Evolutionary conservation across 75 land plant species (phyloP).

Genomic region (Selaginella tamariscina): DNA sequence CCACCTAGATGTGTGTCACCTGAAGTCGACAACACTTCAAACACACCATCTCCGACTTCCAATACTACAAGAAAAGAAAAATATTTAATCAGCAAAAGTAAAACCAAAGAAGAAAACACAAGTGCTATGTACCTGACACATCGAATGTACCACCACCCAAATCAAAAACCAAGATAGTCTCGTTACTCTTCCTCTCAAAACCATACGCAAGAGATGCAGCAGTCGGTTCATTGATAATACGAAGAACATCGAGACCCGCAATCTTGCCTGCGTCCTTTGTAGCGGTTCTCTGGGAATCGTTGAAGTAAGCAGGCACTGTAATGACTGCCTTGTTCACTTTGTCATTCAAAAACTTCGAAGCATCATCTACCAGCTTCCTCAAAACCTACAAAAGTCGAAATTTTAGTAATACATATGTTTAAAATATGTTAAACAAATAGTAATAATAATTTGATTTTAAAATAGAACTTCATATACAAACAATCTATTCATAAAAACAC

Average conservation of each 20-base stretch:
- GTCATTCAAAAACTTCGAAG: conserved; percentile 22
- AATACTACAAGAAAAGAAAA: not conserved
- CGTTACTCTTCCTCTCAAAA: conserved; percentile 21
- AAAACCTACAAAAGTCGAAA: not conserved
- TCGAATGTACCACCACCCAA: conserved; percentile 21
- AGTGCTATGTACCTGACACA: conserved; percentile 16
- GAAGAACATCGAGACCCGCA: conserved; percentile 20
- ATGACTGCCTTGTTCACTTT: conserved; percentile 49
- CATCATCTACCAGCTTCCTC: conserved; percentile 21
- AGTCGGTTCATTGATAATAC: conserved; percentile 23
- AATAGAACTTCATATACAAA: not conserved
- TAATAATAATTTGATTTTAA: too few relatives aligned
- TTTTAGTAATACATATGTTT: not conserved
- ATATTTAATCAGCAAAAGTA: not conserved
- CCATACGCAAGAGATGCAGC: conserved; percentile 25
- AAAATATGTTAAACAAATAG: too few relatives aligned
- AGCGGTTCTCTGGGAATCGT: conserved; percentile 16
- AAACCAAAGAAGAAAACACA: not conserved
- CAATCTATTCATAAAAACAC: not conserved
- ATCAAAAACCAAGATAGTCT: conserved; percentile 21
- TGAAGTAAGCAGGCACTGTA: conserved; percentile 19
- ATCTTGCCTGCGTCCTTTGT: conserved; percentile 24
- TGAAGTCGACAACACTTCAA: conserved; percentile 21
- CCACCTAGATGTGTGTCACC: conserved; percentile 24
- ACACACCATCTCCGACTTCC: conserved; percentile 25